Conservation (phyloP, 805 yeast genomes). For the Monosporozyma solicola region DNA sequence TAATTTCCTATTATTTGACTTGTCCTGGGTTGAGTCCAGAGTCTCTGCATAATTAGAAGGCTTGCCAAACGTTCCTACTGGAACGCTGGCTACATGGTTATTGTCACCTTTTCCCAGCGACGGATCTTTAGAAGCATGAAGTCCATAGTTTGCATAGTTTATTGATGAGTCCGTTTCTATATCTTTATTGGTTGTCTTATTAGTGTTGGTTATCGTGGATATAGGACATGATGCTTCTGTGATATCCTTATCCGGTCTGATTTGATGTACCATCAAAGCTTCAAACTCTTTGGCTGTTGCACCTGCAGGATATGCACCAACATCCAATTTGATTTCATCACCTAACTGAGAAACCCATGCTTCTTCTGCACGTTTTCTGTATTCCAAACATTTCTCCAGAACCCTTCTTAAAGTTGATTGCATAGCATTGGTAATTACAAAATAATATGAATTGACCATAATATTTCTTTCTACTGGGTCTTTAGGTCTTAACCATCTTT, state of each 20-base stretch:
- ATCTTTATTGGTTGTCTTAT: background rate
- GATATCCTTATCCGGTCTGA: background rate
- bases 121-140: background rate
- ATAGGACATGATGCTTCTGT: background rate
- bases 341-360: slow-evolving; percentile 8
- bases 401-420: slow-evolving; percentile 8
- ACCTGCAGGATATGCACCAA: background rate
- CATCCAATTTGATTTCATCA: background rate
- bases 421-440: slow-evolving; percentile 8
- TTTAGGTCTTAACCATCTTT: slow-evolving; percentile 4
- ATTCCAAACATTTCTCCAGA: slow-evolving; percentile 11
- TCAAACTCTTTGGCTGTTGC: background rate
- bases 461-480: slow-evolving; percentile 4
- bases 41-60: background rate
- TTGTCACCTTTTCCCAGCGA: background rate
- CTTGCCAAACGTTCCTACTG: background rate
- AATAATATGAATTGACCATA: slow-evolving; percentile 4
- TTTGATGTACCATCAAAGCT: background rate
- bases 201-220: background rate
- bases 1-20: background rate
- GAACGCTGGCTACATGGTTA: background rate
- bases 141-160: background rate
- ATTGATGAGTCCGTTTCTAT: background rate
- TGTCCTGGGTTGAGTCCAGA: background rate
- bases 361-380: slow-evolving; percentile 11